Conservation (phyloP, 2,329 filamentous ascomycete genomes). For the Chaetomiaceae sp. region DNA sequence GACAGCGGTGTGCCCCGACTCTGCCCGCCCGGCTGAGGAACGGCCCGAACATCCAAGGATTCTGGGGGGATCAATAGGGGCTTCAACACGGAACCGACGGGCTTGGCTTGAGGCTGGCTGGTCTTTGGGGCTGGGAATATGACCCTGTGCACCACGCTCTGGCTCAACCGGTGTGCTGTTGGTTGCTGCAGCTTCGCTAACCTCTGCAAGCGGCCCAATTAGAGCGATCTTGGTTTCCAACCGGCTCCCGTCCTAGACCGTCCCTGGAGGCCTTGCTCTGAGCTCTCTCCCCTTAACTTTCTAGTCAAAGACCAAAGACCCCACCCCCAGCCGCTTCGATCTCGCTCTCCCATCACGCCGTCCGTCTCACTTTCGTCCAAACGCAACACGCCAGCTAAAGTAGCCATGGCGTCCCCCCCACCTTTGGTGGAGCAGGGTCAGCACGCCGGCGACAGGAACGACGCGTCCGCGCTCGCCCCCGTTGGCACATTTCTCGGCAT, state of each 20-base stretch:
- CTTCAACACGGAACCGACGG: not conserved
- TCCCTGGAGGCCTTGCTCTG: not conserved
- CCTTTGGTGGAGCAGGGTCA: not conserved
- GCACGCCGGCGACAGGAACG: not conserved
- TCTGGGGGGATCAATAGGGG: too few species aligned
- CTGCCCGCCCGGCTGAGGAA: not conserved
- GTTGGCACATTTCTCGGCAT: slow-evolving; percentile 3
- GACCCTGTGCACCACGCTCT: not conserved
- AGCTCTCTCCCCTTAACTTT: not conserved
- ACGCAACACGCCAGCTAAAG: not conserved
- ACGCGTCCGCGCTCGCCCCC: not conserved
- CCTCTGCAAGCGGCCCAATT: not conserved
- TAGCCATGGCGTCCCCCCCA: not conserved
- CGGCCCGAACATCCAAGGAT: not conserved
- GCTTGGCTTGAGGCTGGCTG: not conserved
- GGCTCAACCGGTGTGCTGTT: not conserved
- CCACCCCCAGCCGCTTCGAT: not conserved
- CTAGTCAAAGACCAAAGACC: not conserved
- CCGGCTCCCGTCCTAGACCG: not conserved
- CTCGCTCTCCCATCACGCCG: not conserved
- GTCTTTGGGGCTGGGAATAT: not conserved
- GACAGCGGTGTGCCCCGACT: not conserved
- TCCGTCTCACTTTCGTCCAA: not conserved
- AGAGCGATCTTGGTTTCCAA: not conserved
- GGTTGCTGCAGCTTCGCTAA: not conserved